Base-by-base conservation (phyloP, 1,139 yeast species). In the Williopsis jadinii region DNA sequence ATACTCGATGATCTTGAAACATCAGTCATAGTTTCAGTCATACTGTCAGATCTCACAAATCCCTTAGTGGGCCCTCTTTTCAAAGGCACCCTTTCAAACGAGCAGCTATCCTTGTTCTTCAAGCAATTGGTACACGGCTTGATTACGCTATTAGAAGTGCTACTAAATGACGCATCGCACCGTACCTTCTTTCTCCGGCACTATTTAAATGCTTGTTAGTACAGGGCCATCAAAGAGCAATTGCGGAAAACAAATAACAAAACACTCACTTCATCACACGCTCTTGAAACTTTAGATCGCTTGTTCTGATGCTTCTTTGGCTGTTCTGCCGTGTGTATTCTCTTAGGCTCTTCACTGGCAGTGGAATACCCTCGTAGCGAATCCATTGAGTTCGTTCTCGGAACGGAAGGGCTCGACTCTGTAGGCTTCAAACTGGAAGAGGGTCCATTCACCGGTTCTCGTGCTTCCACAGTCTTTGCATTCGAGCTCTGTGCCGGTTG, bases 51-150 rank as follows among this genome's bases (percentile, higher is more conserved):
- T 35, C 51, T 47, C 10, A 71, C 68, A 52, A 76, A 80, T 1
- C 90, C 90, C 55, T 82, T 83, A 2, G 84, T 71, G 0, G 94
- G 94, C 0, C 92, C 94, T 50, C 94, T 63, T 55, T 83, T 84
- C 59, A 83, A 59, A 0, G 88, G 92, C 1, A 80, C 70, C 42
- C 92, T 65, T 24, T 80, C 77, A 54, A 80, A 82, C 1, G 80
- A 67, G 59, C 90, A 82, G 2, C 54, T 54, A 35, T 77, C 83
- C 38, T 66, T 66, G 48, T 68, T 73, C 51, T 74, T 77, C 14
- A 60, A 53, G 58, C 87, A 81, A 51, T 75, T 77, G 27, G 77
- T 63, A 56, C 88, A 81, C 3, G 68, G 58, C 48, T 70, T 70
- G 32, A 71, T 65, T 24, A 76, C 73, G 15, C 66, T 62, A 47